Evolutionary conservation across 768 basidiomycete species (phyloP), one percentile per base, ranked within the genome.

Genomic region (Tulasnella sp.): DNA sequence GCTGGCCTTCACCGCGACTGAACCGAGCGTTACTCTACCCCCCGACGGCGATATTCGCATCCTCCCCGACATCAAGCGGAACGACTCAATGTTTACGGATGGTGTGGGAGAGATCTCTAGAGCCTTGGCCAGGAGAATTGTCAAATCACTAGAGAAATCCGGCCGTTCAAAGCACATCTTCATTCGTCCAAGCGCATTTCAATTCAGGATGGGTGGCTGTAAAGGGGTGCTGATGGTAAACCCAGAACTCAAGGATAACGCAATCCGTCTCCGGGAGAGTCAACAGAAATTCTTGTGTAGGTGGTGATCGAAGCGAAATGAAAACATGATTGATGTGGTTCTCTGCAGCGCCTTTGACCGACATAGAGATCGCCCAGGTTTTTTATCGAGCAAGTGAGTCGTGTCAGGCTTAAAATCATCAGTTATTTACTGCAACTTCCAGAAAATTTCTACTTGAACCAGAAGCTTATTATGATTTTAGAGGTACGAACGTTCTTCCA

Each of bases 1-100:
- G 7, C 92, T 92, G 83, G 92, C 92, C 0, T 94, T 94, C 84
- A 93, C 93, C 1, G 89, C 93, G 1, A 94, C 93, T 0, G 92
- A 94, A 81, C 87, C 90, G 0, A 90, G 91, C 2, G 84, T 90
- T 44, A 85, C 89, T 20, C 84, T 87, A 48, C 81, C 85, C 72
- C 82, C 84, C 24, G 87, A 88, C 73, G 64, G 11, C 34, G 86
- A 89, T 83, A 84, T 89, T 44, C 24, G 85, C 37, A 82, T 86
- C 31, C 83, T 88, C 0, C 86, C 87, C 22, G 91, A 93, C 84
- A 88, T 92, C 41, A 83, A 88, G 48, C 50, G 82, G 81, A n/a
- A 87, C 86, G 82, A 80, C 91, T 89, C 81, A 85, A 86, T 41
- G 64, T 93, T 93, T 84, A 93, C 93, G 0, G 93, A 94, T 83